Evolutionary conservation across 495 filamentous ascomycete genomes (phyloP).

Genomic region (Hyphodiscus hymeniophilus): DNA sequence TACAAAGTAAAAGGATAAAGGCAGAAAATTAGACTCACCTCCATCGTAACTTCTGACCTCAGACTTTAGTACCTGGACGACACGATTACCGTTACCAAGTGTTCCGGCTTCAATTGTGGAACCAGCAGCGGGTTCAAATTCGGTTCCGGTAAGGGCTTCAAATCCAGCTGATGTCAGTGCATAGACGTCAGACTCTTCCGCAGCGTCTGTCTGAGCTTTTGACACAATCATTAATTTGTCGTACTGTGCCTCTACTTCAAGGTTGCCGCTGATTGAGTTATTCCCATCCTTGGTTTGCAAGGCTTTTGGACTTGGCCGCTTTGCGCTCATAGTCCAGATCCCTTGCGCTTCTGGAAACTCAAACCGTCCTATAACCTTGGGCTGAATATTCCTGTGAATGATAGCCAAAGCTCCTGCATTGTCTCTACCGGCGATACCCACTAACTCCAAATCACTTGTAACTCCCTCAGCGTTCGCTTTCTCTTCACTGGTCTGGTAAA

Average conservation of each 20-base stretch:
- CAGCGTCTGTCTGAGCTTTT: conserved; percentile 45
- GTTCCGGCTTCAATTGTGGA: conserved; percentile 74
- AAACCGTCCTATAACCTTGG: conserved; percentile 52
- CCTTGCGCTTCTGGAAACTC: conserved; percentile 52
- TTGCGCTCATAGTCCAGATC: conserved; percentile 56
- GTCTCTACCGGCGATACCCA: conserved; percentile 62
- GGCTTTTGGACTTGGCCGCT: conserved; percentile 46
- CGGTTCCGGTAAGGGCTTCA: conserved; percentile 58
- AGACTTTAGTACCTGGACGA: conserved; percentile 76
- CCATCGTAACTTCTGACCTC: conserved; percentile 84
- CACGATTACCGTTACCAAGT: conserved; percentile 61
- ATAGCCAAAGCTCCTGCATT: conserved; percentile 62
- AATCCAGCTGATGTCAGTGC: conserved; percentile 52
- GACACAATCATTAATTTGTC: conserved; percentile 65
- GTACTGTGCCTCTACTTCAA: conserved; percentile 43
- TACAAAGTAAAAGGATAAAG: background rate
- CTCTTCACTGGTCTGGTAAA: conserved; percentile 35
- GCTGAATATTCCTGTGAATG: conserved; percentile 66
- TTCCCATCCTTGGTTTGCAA: conserved; percentile 41
- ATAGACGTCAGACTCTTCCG: conserved; percentile 53
- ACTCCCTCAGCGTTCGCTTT: conserved; percentile 33
- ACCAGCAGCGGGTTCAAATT: conserved; percentile 84
- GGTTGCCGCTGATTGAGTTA: conserved; percentile 40
- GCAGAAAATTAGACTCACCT: conserved; percentile 46
- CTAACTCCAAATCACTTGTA: conserved; percentile 56